Evolutionary conservation across 768 basidiomycete species (phyloP).

Genomic region (Termitomyces sp.): DNA sequence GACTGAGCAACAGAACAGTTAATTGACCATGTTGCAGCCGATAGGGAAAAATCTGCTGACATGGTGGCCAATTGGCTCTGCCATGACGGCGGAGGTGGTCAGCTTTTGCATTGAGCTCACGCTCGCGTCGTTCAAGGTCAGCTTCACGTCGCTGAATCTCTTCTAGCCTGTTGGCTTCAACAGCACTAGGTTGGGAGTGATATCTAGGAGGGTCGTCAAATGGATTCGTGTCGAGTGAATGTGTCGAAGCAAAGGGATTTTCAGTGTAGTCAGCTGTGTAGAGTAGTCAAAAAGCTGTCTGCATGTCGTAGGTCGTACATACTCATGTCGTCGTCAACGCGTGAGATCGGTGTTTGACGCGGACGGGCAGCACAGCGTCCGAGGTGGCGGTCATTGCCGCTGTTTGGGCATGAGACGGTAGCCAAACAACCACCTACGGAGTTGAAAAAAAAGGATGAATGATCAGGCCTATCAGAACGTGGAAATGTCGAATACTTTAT

Average conservation of each 20-base stretch:
- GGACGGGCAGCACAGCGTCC: not conserved
- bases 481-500: no score
- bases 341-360: slow-evolving; percentile 10
- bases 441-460: not conserved
- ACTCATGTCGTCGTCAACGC: slow-evolving; percentile 16
- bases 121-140: slow-evolving; percentile 78
- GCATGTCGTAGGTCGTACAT: not conserved
- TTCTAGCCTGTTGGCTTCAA: slow-evolving; percentile 45
- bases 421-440: slow-evolving; percentile 14
- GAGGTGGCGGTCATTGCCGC: slow-evolving; percentile 18
- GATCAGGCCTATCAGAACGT: no score
- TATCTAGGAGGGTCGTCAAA: slow-evolving; percentile 76
- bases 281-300: not conserved
- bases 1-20: slow-evolving; percentile 45
- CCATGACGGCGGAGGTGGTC: slow-evolving; percentile 72
- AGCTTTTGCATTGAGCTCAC: slow-evolving; percentile 64
- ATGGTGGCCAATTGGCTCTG: slow-evolving; percentile 92
- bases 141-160: slow-evolving; percentile 76
- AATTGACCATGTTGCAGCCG: slow-evolving; percentile 14
- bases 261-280: slow-evolving; percentile 40
- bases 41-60: slow-evolving; percentile 40
- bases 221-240: slow-evolving; percentile 84
- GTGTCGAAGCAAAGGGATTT: slow-evolving; percentile 83
- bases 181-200: slow-evolving; percentile 19
- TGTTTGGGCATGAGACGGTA: slow-evolving; percentile 11